Percentiles rank a stretch among this genome's conserved stretches.
These are phyloP conservation scores for Gomphus sp. DNA, from an alignment of 1,284 basidiomycete species.

Conservation along the genomic window DNA sequence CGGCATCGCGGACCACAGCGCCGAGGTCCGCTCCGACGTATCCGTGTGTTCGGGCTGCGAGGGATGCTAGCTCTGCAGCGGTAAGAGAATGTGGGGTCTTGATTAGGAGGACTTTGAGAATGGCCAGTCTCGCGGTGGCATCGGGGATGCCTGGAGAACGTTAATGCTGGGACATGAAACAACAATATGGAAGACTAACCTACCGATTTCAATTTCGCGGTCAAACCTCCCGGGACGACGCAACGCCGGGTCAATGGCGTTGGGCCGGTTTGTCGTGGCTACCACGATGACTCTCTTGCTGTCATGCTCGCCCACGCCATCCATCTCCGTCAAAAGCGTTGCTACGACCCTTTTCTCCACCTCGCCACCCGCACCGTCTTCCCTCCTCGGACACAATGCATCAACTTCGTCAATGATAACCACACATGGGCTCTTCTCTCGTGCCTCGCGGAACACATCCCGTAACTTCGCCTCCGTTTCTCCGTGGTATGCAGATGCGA, in stretches of 20 bases:
- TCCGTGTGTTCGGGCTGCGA: slow-evolving; percentile 84
- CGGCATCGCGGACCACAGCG: slow-evolving; percentile 89
- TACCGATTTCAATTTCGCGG: slow-evolving; percentile 96
- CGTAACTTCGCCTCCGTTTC: slow-evolving; percentile 92
- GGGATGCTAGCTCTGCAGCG: slow-evolving; percentile 45
- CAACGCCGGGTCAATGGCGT: slow-evolving; percentile 95
- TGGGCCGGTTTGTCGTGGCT: slow-evolving; percentile 84
- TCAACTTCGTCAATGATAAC: slow-evolving; percentile 99
- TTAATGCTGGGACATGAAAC: slow-evolving; percentile 1
- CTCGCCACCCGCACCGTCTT: slow-evolving; percentile 93
- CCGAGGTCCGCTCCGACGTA: slow-evolving; percentile 96
- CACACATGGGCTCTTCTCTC: slow-evolving; percentile 96
- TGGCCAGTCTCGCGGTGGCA: slow-evolving; percentile 70
- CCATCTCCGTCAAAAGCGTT: slow-evolving; percentile 98
- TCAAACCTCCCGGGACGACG: slow-evolving; percentile 94
- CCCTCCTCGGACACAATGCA: slow-evolving; percentile 99
- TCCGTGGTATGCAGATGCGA: slow-evolving; percentile 99
- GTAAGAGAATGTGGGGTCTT: slow-evolving; percentile 74
- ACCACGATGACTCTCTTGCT: slow-evolving; percentile 95
- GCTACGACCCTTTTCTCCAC: slow-evolving; percentile 75
- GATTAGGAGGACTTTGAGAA: slow-evolving; percentile 74
- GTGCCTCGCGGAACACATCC: slow-evolving; percentile 98
- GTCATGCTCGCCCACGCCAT: slow-evolving; percentile 96
- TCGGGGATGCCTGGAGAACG: slow-evolving; percentile 75
- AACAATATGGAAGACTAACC: slow-evolving; percentile 13